Evolutionary conservation across 2,329 filamentous ascomycete species (phyloP).

Genomic region (Botrytis fabae): DNA sequence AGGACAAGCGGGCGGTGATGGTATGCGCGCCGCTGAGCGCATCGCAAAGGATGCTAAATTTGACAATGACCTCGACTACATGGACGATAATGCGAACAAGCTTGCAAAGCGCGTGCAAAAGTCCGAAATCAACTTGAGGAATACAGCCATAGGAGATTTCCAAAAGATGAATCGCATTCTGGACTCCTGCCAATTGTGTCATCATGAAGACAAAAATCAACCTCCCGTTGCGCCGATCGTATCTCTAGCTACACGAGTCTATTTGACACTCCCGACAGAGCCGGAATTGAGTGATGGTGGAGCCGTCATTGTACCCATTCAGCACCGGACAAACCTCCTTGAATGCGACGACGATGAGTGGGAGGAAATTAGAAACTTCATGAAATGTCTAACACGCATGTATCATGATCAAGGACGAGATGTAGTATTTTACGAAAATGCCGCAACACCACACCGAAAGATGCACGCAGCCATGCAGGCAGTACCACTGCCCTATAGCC

Average conservation of each 20-base stretch:
- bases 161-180: constrained; percentile 86
- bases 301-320: constrained; percentile 83
- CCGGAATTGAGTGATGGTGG: constrained; percentile 83
- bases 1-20: constrained; percentile 75
- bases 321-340: constrained; percentile 86
- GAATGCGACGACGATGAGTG: constrained; percentile 99
- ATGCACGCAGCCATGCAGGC: constrained; percentile 83
- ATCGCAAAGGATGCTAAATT: constrained; percentile 94
- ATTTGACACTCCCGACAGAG: constrained; percentile 83
- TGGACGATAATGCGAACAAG: constrained; percentile 93
- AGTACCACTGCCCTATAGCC: constrained; percentile 83
- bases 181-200: constrained; percentile 85
- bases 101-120: constrained; percentile 85
- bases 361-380: constrained; percentile 98
- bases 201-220: constrained; percentile 77
- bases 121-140: constrained; percentile 84
- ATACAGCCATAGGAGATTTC: constrained; percentile 82
- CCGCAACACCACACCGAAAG: constrained; percentile 74
- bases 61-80: constrained; percentile 89
- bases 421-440: constrained; percentile 97
- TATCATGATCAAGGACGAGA: constrained; percentile 92
- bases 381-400: constrained; percentile 92
- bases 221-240: constrained; percentile 83
- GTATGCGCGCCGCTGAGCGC: constrained; percentile 79
- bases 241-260: constrained; percentile 82